Conservation (phyloP, 495 filamentous ascomycete species). For the Platismatia glauca region DNA sequence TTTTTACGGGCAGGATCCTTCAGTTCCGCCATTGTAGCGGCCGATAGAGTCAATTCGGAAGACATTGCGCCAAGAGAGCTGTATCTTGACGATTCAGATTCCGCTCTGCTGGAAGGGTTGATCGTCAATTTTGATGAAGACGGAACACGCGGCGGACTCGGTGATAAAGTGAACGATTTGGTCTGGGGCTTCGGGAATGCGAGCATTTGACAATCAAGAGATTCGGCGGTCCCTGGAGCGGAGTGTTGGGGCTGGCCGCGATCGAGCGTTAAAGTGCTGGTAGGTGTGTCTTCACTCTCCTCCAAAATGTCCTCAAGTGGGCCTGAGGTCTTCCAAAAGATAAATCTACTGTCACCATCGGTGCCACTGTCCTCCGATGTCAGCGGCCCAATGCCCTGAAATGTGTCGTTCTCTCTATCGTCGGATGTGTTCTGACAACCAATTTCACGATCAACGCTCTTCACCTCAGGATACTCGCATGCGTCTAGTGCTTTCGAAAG, state of each 20-base stretch:
- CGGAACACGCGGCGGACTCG: not conserved
- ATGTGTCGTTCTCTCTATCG: not conserved
- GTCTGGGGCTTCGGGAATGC: not conserved
- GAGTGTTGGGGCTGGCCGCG: not conserved
- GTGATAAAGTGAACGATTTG: not conserved
- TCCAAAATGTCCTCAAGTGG: not conserved
- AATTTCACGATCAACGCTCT: not conserved
- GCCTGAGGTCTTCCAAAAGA: not conserved
- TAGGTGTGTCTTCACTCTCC: not conserved
- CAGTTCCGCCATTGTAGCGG: not conserved
- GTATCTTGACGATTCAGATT: not conserved
- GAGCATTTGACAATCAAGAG: no score
- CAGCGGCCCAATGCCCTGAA: not conserved
- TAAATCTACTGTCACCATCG: not conserved
- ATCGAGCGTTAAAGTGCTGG: not conserved
- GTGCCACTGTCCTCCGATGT: not conserved
- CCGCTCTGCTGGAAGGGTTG: not conserved
- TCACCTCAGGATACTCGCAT: not conserved
- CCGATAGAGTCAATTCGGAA: not conserved
- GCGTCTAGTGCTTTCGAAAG: not conserved
- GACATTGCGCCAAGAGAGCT: not conserved
- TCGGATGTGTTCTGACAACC: not conserved
- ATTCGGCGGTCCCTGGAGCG: no score
- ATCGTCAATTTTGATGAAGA: not conserved
- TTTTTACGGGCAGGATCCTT: not conserved